These are phyloP conservation scores for Podila verticillata DNA, from an alignment of 192 early-diverging fungal genomes.

Conservation along the genomic window DNA sequence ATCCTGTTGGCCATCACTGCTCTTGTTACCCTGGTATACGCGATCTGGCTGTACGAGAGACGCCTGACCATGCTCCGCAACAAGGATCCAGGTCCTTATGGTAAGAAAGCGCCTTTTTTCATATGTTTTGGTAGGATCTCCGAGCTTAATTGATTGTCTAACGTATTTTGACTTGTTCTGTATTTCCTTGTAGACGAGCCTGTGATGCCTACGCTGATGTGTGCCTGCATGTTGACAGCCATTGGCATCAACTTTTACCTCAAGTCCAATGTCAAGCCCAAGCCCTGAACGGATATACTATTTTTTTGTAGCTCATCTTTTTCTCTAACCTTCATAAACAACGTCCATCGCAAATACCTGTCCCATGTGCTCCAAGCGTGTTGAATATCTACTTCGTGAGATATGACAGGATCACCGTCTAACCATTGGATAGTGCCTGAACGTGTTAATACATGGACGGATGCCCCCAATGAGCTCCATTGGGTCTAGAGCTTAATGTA, in stretches of 20 bases:
- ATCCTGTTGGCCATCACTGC: slow-evolving; percentile 77
- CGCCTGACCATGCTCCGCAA: slow-evolving; percentile 72
- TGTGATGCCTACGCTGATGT: slow-evolving; percentile 75
- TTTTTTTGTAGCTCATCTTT: background rate
- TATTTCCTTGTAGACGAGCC: slow-evolving; percentile 64
- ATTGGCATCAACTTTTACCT: slow-evolving; percentile 64
- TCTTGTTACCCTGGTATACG: slow-evolving; percentile 75
- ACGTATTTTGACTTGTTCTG: background rate
- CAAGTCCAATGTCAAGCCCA: slow-evolving; percentile 51
- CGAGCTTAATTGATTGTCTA: slow-evolving; percentile 1
- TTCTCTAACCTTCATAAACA: background rate
- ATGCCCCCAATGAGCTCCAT: too few species aligned
- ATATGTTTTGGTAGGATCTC: background rate
- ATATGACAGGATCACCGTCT: background rate
- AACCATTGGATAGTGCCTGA: too few species aligned
- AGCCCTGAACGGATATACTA: slow-evolving; percentile 17
- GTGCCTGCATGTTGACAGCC: slow-evolving; percentile 67
- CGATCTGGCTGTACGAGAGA: slow-evolving; percentile 75
- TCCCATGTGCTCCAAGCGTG: background rate
- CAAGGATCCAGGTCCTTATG: slow-evolving; percentile 65
- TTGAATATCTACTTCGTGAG: background rate
- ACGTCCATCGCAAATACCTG: slow-evolving; percentile 7
- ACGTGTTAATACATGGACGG: too few species aligned
- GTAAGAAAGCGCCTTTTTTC: slow-evolving; percentile 19
- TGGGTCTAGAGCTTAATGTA: too few species aligned